Base-by-base conservation (phyloP, 2,329 filamentous ascomycete genomes). In the Paramyrothecium sp. region DNA sequence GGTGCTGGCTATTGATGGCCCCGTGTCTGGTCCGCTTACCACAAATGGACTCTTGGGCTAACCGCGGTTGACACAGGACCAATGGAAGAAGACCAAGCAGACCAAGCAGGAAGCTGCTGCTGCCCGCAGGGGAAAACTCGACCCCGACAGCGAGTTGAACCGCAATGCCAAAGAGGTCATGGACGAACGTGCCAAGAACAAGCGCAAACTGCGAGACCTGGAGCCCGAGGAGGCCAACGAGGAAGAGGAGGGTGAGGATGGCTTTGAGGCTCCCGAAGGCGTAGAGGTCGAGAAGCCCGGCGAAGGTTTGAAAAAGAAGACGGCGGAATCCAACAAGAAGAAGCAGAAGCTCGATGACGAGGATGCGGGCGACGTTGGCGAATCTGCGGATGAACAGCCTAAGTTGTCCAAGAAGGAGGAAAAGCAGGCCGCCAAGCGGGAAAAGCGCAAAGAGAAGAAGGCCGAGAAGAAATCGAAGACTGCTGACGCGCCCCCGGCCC, bases 81-180 rank as follows among this genome's bases (percentile, higher is more conserved):
- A 97, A 88, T 96, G 92, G 92, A 72, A 87, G 73, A 89, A 89
- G 70, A 96, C 95, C 78, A 98, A 98, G 80, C 93, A 98, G 77
- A 94, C 92, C 53, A 97, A 96, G 72, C 90, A 92, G 73, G 85
- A 97, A 74, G 91, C 91, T 58, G 86, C 87, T 60, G 88, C 89
- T 64, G 90, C 92, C 56, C 92, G 92, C 77, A 85, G 89, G 70
- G 91, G 90, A 59, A 98, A 97, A 77, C 83, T 98, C 46, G 91
- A 98, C 68, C 93, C 95, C 23, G 91, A 94, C 63, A 92, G 92
- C 69, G 88, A 89, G 60, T 72, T 83, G 63, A 95, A 96, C 79
- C 80, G 78, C 62, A 95, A 87, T 63, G 94, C 92, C 60, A 94
- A 96, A 73, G 93, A 98, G 73, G 87, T 97, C 60, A 89, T 96